Base-by-base conservation (phyloP, 192 early-diverging fungal species). In the Spinellus fusiger region DNA sequence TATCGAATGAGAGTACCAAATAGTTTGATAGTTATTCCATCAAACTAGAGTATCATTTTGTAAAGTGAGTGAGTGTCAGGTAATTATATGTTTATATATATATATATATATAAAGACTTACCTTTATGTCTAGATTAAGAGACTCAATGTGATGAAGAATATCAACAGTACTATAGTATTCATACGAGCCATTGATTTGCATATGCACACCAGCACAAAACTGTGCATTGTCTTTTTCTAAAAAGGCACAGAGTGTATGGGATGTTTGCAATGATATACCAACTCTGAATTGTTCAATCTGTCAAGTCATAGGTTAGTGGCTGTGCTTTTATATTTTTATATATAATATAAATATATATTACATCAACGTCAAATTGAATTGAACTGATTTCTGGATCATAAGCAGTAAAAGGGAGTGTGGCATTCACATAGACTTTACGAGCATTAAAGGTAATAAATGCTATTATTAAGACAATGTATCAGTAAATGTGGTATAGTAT, bases 1-100 rank as follows among this genome's bases (percentile, higher is more conserved):
- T 86, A 84, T 16, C 83, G 77, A 10, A 89, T 75, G 20, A 88
- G 61, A 47, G 82, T 82, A 7, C 89, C 90, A 66, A 83, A 87
- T 4, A 86, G 29, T 50, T 83, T 88, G n/a, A 85, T 55, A 31
- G 68, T 75, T 0, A 79, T 81, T 13, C 80, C 70, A 33, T 79
- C 71, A 3, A 76, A 73, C 84, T 87, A 28, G n/a, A 18, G n/a
- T n/a, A n/a, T n/a, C n/a, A n/a, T n/a, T 26, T 31, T 18, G 4
- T 15, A 26, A 25, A 51, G 25, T 51, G 29, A n/a, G n/a, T 44
- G 18, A n/a, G 13, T 37, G 13, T 37, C 7, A 9, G 35, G 13
- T 26, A 1, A 2, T 32, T 6, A 32, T 1, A 0, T 10, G 31
- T 26, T 54, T 2, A 34, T 1, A n/a, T 54, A n/a, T 32, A 9